Evolutionary conservation across 805 yeast genomes (phyloP).

Genomic region (Peterozyma toletana): DNA sequence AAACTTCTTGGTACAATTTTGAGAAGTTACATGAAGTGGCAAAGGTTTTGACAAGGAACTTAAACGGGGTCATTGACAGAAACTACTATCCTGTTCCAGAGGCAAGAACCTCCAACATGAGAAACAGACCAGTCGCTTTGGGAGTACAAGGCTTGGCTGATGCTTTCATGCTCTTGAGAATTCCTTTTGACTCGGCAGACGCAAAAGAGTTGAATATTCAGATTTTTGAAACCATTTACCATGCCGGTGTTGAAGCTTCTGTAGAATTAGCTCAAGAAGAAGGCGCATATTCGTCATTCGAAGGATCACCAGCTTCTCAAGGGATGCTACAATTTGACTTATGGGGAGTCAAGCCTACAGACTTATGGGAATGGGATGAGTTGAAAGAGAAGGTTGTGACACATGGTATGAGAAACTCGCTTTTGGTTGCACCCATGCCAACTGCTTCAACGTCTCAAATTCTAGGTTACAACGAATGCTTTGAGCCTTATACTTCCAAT

Average conservation of each 20-base stretch:
- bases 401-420: conserved; percentile 50
- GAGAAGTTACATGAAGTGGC: conserved; percentile 47
- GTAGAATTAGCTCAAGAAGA: conserved; percentile 43
- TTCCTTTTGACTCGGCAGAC: conserved; percentile 51
- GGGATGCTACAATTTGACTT: conserved; percentile 51
- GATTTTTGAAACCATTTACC: conserved; percentile 56
- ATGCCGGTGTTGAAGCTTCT: conserved; percentile 52
- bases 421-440: conserved; percentile 61
- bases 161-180: conserved; percentile 45
- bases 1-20: conserved; percentile 41
- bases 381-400: conserved; percentile 40
- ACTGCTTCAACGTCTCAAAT: conserved; percentile 63
- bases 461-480: conserved; percentile 55
- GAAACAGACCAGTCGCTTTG: conserved; percentile 54
- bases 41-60: conserved; percentile 47
- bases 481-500: conserved; percentile 58
- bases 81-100: conserved; percentile 50
- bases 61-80: conserved; percentile 50
- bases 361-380: conserved; percentile 52
- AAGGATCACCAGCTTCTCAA: conserved; percentile 56
- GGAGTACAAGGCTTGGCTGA: conserved; percentile 64
- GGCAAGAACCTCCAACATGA: conserved; percentile 46
- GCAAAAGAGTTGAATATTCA: conserved; percentile 51
- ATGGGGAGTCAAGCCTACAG: conserved; percentile 54
- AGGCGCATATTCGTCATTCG: conserved; percentile 42